Base-by-base conservation (phyloP, 1,284 basidiomycete genomes). In the Microbotryum scabiosae region DNA sequence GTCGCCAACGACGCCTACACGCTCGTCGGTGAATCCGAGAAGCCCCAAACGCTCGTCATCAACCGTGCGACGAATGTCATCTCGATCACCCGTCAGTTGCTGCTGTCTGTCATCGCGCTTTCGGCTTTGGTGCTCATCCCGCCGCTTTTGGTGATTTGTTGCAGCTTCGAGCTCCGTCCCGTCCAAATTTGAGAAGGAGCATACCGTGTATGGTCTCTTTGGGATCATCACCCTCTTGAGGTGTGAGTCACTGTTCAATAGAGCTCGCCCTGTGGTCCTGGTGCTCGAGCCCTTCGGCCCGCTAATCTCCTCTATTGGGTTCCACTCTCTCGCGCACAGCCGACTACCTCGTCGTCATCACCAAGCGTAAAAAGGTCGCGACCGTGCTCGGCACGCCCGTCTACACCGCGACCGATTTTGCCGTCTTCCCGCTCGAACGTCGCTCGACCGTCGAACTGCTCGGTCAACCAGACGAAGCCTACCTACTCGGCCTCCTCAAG, bases 331-430 rank as follows among this genome's bases (percentile, higher is more conserved):
- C 30, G 20, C 6, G 8, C 5, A 18, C 70, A 94, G 91, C 90
- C 72, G 93, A 97, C 76, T 97, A 96, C 76, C 77, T 98, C 55
- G 83, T 98, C 64, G 81, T 97, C 55, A 82, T 97, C 69, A 96
- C 90, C 53, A 85, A 85, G 52, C 84, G 91, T 60, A 86, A 87
- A 68, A 83, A 85, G 45, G 84, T 84, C 62, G 88, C 88, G 25
- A 82, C 85, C 61, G 79, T 97, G 59, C 83, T 92, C 76, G 84
- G 86, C 3, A 83, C 93, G 68, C 85, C 91, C 60, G 79, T 98
- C 70, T 97, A 87, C 78, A 84, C 86, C 57, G 90, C 91, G 18
- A 88, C 88, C 41, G 89, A 93, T 73, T 97, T 92, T 76, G 86
- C 92, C 60, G 84, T 97, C 58, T 84, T 96, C 30, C 92, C 94